Conservation (phyloP, 2,329 filamentous ascomycete species). For the Verticillium tricorpus region DNA sequence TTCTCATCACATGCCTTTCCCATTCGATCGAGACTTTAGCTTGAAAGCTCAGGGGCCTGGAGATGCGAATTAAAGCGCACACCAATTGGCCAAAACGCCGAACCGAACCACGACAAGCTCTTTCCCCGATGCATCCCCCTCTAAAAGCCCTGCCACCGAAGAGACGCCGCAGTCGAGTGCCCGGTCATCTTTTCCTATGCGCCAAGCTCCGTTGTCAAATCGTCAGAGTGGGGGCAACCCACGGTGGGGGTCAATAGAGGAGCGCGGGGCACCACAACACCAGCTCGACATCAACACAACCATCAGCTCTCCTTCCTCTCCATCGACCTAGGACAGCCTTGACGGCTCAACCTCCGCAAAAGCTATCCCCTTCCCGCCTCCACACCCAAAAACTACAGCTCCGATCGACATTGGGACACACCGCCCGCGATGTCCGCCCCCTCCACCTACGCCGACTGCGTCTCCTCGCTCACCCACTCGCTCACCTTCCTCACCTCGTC, state of each 20-base stretch:
- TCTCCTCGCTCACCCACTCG: conserved; percentile 55
- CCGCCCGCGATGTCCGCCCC: neutral
- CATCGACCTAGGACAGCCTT: neutral
- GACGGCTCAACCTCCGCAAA: neutral
- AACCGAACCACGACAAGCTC: no score
- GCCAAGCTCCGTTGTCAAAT: neutral
- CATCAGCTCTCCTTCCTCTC: no score
- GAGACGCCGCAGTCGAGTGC: no score
- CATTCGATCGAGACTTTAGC: no score
- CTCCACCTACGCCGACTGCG: conserved; percentile 52
- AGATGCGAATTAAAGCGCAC: no score
- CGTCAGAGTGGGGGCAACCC: neutral
- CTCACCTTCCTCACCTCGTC: conserved; percentile 57
- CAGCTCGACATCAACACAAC: neutral
- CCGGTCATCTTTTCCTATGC: neutral
- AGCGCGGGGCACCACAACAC: neutral
- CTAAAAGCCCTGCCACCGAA: no score
- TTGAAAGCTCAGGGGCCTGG: no score
- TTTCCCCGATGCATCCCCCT: no score
- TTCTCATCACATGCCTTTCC: no score
- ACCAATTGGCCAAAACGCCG: no score
- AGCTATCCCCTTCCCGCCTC: neutral
- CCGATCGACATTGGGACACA: neutral
- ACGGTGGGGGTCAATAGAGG: neutral
- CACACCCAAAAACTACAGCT: neutral